A percentile compares a stretch with the other conserved stretches of the same genome.
phyloP scores from a whole-genome alignment of 441 rosid species.

The Hypseocharis bilobata region DNA sequence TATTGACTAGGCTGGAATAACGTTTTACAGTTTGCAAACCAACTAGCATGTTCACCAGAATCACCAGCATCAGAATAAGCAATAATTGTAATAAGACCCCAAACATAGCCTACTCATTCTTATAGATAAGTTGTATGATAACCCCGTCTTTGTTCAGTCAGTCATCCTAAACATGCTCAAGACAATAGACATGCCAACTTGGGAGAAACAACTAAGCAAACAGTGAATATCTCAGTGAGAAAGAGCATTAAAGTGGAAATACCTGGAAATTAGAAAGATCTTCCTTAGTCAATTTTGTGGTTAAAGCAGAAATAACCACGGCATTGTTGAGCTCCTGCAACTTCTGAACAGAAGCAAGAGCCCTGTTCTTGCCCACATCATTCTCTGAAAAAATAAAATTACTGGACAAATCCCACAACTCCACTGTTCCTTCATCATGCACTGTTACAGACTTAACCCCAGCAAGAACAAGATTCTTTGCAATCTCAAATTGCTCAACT shows the following conservation, averaged over 20 bases:
- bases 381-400: conserved; percentile 60
- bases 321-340: conserved; percentile 79
- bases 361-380: conserved; percentile 75
- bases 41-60: background rate
- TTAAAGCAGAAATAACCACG: conserved; percentile 52
- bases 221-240: background rate
- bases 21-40: background rate
- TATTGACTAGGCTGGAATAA: background rate
- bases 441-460: conserved; percentile 82
- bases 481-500: no score
- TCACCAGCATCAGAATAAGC: background rate
- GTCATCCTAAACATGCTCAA: background rate
- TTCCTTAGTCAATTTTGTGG: conserved; percentile 55
- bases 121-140: no score
- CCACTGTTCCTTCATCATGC: conserved; percentile 64
- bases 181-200: background rate
- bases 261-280: conserved; percentile 70
- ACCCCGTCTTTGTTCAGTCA: no score
- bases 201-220: background rate
- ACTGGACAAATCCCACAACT: conserved; percentile 73
- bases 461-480: conserved; percentile 72
- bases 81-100: background rate
- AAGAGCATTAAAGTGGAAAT: background rate
- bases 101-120: background rate
- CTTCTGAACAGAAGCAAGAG: conserved; percentile 74